Conservation (phyloP, 2,329 filamentous ascomycete species). For the Amauroascus niger region DNA sequence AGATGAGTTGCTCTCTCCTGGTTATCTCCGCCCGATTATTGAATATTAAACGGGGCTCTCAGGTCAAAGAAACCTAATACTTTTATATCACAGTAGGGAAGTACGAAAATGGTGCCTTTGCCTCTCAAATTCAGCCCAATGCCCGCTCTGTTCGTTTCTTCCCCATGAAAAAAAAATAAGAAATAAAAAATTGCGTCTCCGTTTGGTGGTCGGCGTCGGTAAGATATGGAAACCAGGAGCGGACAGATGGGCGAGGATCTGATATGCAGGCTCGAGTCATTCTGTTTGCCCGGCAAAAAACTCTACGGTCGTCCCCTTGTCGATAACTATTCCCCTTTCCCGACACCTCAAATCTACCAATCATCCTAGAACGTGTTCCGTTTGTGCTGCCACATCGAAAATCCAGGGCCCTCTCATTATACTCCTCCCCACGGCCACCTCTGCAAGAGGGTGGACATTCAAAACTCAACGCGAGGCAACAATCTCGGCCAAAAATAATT, state of each 20-base stretch:
- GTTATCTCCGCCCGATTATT: too few species aligned
- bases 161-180: background rate
- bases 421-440: background rate
- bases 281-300: background rate
- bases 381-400: background rate
- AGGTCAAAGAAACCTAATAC: too few species aligned
- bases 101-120: too few species aligned
- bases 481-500: background rate
- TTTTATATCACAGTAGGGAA: too few species aligned
- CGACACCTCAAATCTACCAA: constrained; percentile 3
- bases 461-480: background rate
- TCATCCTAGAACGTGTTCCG: constrained; percentile 8
- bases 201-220: background rate
- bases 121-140: background rate
- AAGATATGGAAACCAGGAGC: background rate
- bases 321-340: background rate
- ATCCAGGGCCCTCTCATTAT: background rate
- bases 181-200: too few species aligned
- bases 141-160: background rate
- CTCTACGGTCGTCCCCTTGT: background rate
- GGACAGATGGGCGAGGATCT: background rate
- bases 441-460: background rate
- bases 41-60: too few species aligned
- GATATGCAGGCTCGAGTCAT: background rate
- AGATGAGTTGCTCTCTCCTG: too few species aligned